These are phyloP conservation scores for Pichia sp. DNA, from an alignment of 1,139 yeast species.

Conservation along the genomic window DNA sequence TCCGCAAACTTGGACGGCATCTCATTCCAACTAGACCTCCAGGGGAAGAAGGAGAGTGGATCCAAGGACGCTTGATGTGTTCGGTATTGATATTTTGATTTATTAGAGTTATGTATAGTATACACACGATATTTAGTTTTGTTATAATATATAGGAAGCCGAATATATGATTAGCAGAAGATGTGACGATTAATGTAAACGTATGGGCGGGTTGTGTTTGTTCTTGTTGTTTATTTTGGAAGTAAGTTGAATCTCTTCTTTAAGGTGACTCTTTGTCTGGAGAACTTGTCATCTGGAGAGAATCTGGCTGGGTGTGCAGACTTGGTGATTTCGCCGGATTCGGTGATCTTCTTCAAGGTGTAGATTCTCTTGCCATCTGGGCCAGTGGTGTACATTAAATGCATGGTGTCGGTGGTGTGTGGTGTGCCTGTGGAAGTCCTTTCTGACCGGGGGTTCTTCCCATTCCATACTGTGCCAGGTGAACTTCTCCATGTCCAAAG, in stretches of 20 bases:
- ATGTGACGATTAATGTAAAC: too few relatives aligned
- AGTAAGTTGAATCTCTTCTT: conserved; percentile 91
- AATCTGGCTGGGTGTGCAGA: conserved; percentile 99
- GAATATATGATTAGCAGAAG: too few relatives aligned
- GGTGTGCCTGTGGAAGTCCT: background rate
- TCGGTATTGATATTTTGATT: background rate
- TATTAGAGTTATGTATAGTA: background rate
- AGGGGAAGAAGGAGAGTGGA: background rate
- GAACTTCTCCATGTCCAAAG: background rate
- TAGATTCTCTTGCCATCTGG: conserved; percentile 94
- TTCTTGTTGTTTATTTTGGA: conserved; percentile 58
- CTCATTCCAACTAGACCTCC: conserved; percentile 16
- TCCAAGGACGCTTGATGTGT: background rate
- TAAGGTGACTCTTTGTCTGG: conserved; percentile 97
- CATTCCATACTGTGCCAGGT: background rate
- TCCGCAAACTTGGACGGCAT: conserved; percentile 13
- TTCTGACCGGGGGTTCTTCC: too few relatives aligned
- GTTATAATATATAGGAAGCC: background rate
- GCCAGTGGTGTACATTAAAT: conserved; percentile 97
- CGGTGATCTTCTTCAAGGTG: conserved; percentile 83
- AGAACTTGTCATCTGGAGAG: conserved; percentile 99
- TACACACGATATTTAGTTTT: background rate
- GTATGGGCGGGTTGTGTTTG: too few relatives aligned
- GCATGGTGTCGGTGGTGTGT: conserved; percentile 49
- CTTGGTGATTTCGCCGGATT: conserved; percentile 90